A percentile compares a stretch with the other conserved stretches of the same genome.
phyloP scores from a whole-genome alignment of 177 flowering plant species.

The Tripterygium wilfordii region DNA sequence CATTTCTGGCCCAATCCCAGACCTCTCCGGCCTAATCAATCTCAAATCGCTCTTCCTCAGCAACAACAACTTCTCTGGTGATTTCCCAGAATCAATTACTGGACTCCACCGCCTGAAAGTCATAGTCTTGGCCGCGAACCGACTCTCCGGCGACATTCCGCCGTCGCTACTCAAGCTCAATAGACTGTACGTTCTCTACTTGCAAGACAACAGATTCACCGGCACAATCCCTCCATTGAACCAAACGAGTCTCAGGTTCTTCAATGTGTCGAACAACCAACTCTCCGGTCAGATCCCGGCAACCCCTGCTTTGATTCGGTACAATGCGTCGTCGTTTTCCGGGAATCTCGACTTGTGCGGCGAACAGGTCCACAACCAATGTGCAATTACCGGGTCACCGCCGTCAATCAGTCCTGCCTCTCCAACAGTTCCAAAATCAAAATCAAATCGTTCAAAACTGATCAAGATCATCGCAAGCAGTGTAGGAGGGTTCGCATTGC shows the following conservation, averaged over 20 bases:
- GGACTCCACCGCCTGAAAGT: slow-evolving; percentile 61
- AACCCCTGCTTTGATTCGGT: slow-evolving; percentile 46
- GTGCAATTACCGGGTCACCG: slow-evolving; percentile 6
- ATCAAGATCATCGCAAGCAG: slow-evolving; percentile 34
- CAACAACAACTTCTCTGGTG: slow-evolving; percentile 59
- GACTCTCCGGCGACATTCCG: slow-evolving; percentile 63
- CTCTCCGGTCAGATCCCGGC: slow-evolving; percentile 75
- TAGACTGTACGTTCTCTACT: slow-evolving; percentile 48
- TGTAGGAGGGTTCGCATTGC: slow-evolving; percentile 40
- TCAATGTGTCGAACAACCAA: slow-evolving; percentile 72
- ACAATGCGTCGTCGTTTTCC: slow-evolving; percentile 57
- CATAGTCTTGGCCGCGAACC: slow-evolving; percentile 52
- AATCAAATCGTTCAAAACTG: slow-evolving; percentile 17
- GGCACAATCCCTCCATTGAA: slow-evolving; percentile 67
- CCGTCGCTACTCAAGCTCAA: slow-evolving; percentile 30
- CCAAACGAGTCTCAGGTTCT: slow-evolving; percentile 55
- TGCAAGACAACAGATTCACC: slow-evolving; percentile 55
- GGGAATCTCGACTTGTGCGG: slow-evolving; percentile 67
- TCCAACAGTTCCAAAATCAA: background rate
- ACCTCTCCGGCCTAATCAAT: slow-evolving; percentile 56
- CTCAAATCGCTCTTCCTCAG: slow-evolving; percentile 73
- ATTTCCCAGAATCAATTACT: slow-evolving; percentile 56
- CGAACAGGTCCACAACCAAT: slow-evolving; percentile 28
- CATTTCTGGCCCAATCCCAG: slow-evolving; percentile 62
- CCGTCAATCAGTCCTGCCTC: slow-evolving; percentile 16